Conservation (phyloP, 1,284 basidiomycete species). For the Ustilago loliicola region DNA sequence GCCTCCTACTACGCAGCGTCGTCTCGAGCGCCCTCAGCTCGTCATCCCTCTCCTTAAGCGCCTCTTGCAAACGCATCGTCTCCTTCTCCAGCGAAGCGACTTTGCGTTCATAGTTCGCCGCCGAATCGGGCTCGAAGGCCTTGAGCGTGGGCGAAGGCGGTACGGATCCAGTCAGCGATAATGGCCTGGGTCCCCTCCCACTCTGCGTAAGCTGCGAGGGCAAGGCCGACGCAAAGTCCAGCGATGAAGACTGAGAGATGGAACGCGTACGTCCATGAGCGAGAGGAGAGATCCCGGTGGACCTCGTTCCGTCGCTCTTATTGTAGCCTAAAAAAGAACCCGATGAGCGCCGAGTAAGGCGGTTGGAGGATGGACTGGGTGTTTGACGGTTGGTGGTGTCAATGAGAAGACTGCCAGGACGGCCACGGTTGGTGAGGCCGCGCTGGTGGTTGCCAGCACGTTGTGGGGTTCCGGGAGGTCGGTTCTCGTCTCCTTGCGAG, state of each 20-base stretch:
- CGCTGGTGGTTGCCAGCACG: constrained; percentile 30
- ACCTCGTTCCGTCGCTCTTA: constrained; percentile 54
- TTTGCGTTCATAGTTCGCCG: constrained; percentile 62
- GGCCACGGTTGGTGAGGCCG: constrained; percentile 38
- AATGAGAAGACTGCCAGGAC: constrained; percentile 50
- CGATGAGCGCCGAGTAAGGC: constrained; percentile 56
- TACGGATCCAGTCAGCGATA: constrained; percentile 56
- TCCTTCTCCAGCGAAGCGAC: constrained; percentile 63
- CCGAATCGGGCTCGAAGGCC: constrained; percentile 50
- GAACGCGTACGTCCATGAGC: constrained; percentile 53
- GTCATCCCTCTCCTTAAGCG: constrained; percentile 62
- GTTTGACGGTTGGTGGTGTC: constrained; percentile 52
- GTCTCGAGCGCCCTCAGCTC: constrained; percentile 55
- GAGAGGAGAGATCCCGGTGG: constrained; percentile 37
- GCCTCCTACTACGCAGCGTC: constrained; percentile 24
- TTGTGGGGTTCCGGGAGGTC: constrained; percentile 16
- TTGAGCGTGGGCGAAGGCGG: constrained; percentile 58
- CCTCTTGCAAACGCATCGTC: constrained; percentile 59
- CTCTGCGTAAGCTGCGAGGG: constrained; percentile 35
- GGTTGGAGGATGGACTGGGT: constrained; percentile 35
- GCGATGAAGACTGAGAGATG: constrained; percentile 63
- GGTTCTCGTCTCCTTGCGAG: constrained; percentile 40
- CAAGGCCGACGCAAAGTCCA: constrained; percentile 54
- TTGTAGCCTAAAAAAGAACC: constrained; percentile 67
- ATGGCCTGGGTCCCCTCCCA: constrained; percentile 47